Percentiles rank a stretch among this genome's conserved stretches.
phyloP scores from a whole-genome alignment of 257 asterid genomes.

The Solanum bulbocastanum region DNA sequence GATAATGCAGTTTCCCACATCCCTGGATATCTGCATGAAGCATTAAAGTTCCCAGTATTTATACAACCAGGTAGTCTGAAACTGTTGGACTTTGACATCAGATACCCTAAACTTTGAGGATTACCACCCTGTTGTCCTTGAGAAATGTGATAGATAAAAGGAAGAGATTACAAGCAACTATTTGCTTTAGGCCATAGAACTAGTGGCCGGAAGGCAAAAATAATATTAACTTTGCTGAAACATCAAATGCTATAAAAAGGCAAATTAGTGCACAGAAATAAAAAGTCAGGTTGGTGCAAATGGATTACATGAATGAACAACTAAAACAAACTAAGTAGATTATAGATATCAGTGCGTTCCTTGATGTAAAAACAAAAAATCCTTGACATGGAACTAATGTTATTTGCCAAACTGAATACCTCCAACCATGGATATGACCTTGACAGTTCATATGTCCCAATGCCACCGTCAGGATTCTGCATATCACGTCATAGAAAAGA shows the following conservation, averaged over 20 bases:
- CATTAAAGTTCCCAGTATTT: background rate
- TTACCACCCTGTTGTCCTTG: background rate
- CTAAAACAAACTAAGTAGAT: background rate
- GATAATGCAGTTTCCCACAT: background rate
- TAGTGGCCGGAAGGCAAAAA: background rate
- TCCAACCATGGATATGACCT: constrained; percentile 96
- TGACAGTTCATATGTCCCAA: constrained; percentile 89
- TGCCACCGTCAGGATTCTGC: constrained; percentile 77
- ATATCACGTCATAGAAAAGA: background rate
- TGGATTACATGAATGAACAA: background rate
- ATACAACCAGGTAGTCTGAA: background rate
- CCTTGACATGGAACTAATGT: background rate
- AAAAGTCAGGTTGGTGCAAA: background rate
- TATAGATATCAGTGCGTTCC: background rate
- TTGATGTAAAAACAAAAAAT: background rate
- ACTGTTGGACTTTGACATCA: background rate
- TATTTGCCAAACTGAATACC: constrained; percentile 27
- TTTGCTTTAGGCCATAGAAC: background rate
- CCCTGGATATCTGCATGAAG: background rate
- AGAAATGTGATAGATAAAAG: background rate
- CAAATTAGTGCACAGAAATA: background rate
- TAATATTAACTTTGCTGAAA: background rate
- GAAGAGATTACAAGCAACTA: background rate
- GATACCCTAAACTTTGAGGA: background rate
- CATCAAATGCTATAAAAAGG: background rate